These are phyloP conservation scores for Vigna nakashimae DNA, from an alignment of 306 rosid species.

Conservation along the genomic window DNA sequence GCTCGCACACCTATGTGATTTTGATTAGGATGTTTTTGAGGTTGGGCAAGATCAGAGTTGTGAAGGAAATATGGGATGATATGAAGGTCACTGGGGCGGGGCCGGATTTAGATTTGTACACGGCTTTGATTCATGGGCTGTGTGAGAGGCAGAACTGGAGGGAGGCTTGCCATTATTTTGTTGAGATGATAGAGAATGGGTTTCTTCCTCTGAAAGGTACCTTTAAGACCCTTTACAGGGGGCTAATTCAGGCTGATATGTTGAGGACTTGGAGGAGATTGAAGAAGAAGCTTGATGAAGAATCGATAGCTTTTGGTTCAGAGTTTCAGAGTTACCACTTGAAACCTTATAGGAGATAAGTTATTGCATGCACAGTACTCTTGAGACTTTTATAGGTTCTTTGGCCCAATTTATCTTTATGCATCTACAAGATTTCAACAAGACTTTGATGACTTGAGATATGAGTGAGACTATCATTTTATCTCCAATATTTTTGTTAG, in stretches of 20 bases:
- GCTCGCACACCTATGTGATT: conserved; percentile 67
- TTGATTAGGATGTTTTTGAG: conserved; percentile 72
- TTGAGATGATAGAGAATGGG: conserved; percentile 95
- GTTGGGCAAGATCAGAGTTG: conserved; percentile 54
- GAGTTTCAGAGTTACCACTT: conserved; percentile 80
- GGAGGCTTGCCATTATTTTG: conserved; percentile 81
- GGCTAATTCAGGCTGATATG: conserved; percentile 85
- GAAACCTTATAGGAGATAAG: conserved; percentile 78
- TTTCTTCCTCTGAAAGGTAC: conserved; percentile 90
- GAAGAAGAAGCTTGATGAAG: conserved; percentile 90
- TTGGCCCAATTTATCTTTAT: no score
- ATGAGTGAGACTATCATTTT: no score
- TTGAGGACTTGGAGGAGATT: conserved; percentile 94
- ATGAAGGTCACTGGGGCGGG: conserved; percentile 74
- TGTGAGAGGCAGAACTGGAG: conserved; percentile 78
- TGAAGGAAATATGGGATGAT: conserved; percentile 76
- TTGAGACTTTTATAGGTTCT: no score
- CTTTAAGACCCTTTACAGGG: conserved; percentile 84
- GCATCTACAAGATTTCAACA: no score
- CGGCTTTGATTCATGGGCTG: conserved; percentile 72
- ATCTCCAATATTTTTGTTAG: no score
- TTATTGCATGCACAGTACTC: conserved; percentile 10
- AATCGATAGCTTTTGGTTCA: conserved; percentile 80
- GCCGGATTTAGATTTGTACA: conserved; percentile 85
- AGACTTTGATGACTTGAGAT: no score